Conservation (phyloP, 2,329 filamentous ascomycete species). For the Penicillium freii region DNA sequence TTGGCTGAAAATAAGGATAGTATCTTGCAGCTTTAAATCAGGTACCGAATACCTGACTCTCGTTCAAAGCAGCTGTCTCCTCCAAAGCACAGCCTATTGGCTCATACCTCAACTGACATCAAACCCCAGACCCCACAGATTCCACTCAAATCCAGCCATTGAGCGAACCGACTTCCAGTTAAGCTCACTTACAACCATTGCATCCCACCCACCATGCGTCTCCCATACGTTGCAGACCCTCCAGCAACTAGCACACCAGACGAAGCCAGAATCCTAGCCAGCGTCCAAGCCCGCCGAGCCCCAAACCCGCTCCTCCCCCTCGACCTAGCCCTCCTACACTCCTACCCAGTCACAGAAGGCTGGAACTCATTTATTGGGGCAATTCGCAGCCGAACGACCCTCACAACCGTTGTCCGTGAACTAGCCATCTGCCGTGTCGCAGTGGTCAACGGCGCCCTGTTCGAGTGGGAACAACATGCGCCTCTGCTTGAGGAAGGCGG, state of each 20-base stretch:
- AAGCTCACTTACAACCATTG: neutral
- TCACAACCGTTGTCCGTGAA: constrained; percentile 61
- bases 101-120: neutral
- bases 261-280: constrained; percentile 52
- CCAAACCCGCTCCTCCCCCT: constrained; percentile 52
- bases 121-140: neutral
- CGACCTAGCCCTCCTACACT: constrained; percentile 55
- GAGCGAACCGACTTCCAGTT: neutral
- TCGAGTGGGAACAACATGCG: constrained; percentile 79
- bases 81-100: neutral
- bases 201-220: constrained; percentile 46
- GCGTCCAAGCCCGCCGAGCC: constrained; percentile 53
- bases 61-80: neutral
- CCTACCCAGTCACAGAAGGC: constrained; percentile 56
- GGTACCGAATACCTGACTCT: neutral
- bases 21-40: neutral
- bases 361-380: constrained; percentile 59
- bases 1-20: neutral
- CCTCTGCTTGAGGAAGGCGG: constrained; percentile 65
- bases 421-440: constrained; percentile 79
- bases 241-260: constrained; percentile 47
- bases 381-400: constrained; percentile 53
- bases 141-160: neutral
- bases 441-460: constrained; percentile 76
- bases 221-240: constrained; percentile 54